A percentile compares a stretch with the other conserved stretches of the same genome.
Conservation (phyloP, 129 eudicot genomes). For the Pulicaria dysenterica region DNA sequence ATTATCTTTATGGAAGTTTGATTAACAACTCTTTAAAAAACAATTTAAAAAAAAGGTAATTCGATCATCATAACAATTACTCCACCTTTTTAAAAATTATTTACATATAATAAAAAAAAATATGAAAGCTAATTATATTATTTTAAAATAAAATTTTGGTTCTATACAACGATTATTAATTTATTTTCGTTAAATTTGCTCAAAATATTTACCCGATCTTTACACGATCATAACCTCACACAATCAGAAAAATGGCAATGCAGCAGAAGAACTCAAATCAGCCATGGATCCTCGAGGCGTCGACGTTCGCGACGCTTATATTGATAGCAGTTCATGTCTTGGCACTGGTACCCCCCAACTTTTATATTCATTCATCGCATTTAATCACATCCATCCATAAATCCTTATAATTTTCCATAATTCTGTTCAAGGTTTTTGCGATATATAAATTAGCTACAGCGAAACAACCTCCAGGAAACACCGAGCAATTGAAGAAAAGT, state of each 20-base stretch:
- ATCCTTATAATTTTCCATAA: not conserved
- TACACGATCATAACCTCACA: not conserved
- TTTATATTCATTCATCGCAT: not conserved
- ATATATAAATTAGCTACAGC: conserved; percentile 34
- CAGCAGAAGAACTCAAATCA: conserved; percentile 30
- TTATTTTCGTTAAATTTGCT: no score
- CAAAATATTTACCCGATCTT: no score
- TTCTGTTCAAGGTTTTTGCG: conserved; percentile 31
- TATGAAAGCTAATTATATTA: no score
- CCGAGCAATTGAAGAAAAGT: conserved; percentile 35
- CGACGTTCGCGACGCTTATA: conserved; percentile 30
- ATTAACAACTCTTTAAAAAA: no score
- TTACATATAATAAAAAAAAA: no score
- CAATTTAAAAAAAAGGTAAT: no score
- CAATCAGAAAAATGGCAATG: conserved; percentile 22
- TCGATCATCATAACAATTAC: no score
- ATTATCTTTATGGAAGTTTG: no score
- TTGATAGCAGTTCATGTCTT: conserved; percentile 35
- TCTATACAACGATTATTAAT: no score
- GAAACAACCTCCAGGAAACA: conserved; percentile 29
- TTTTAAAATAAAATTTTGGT: no score
- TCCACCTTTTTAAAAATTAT: no score
- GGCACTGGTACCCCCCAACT: conserved; percentile 24
- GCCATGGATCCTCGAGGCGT: conserved; percentile 39
- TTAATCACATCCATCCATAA: conserved; percentile 14